phyloP scores from a whole-genome alignment of 768 basidiomycete genomes.

The Galerina marginata region DNA sequence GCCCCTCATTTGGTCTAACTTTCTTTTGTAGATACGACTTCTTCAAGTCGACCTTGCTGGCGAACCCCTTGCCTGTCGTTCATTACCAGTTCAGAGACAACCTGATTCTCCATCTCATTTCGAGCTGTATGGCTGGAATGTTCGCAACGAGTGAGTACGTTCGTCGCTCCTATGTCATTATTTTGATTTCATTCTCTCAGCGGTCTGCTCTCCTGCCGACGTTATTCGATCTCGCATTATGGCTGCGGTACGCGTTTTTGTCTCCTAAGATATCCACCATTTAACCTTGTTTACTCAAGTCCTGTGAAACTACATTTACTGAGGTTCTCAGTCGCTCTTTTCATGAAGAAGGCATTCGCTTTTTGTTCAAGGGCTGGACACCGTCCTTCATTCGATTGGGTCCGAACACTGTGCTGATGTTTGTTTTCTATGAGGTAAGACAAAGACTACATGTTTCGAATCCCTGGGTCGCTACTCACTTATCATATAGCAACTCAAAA shows the following conservation, averaged over 20 bases:
- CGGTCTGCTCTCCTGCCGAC: constrained; percentile 80
- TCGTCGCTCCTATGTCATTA: neutral
- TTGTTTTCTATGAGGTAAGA: constrained; percentile 82
- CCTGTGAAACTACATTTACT: constrained; percentile 47
- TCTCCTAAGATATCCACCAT: neutral
- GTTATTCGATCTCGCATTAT: constrained; percentile 79
- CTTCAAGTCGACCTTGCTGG: constrained; percentile 67
- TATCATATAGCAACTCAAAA: constrained; percentile 68
- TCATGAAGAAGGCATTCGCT: constrained; percentile 73
- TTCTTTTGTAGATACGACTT: constrained; percentile 66
- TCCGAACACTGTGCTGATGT: constrained; percentile 84
- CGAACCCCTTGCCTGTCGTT: constrained; percentile 55
- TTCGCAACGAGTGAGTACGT: constrained; percentile 71
- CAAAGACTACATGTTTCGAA: neutral
- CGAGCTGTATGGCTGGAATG: constrained; percentile 74
- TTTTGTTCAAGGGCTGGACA: constrained; percentile 90
- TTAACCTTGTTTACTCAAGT: constrained; percentile 42
- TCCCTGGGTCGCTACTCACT: constrained; percentile 1
- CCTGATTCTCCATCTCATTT: constrained; percentile 66
- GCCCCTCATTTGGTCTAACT: neutral
- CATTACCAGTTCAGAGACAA: constrained; percentile 69
- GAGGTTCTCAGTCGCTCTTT: constrained; percentile 64
- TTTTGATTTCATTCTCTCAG: constrained; percentile 39
- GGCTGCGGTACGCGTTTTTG: constrained; percentile 59
- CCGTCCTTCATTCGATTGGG: constrained; percentile 85